phyloP scores from a whole-genome alignment of 306 rosid genomes.

The Sechiopsis laciniata region DNA sequence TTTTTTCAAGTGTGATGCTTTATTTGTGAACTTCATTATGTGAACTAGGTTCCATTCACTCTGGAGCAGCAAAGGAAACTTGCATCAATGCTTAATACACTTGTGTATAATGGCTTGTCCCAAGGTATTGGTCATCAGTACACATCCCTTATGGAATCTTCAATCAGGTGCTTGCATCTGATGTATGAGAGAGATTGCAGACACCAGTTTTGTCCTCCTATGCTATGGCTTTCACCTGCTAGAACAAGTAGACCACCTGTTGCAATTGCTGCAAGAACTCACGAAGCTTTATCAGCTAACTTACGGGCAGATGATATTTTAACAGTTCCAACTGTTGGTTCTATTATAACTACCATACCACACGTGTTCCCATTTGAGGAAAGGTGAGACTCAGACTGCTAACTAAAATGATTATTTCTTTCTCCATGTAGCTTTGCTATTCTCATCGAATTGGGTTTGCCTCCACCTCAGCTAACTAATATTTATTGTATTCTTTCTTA shows the following conservation, averaged over 20 bases:
- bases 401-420: slow-evolving; percentile 19
- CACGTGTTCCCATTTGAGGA: slow-evolving; percentile 94
- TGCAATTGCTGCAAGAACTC: slow-evolving; percentile 90
- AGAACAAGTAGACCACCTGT: slow-evolving; percentile 74
- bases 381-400: slow-evolving; percentile 48
- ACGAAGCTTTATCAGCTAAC: slow-evolving; percentile 61
- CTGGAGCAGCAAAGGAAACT: slow-evolving; percentile 83
- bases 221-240: slow-evolving; percentile 93
- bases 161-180: slow-evolving; percentile 89
- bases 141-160: slow-evolving; percentile 71
- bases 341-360: slow-evolving; percentile 71
- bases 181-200: slow-evolving; percentile 98
- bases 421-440: slow-evolving; percentile 1
- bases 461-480: slow-evolving; percentile 5
- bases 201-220: slow-evolving; percentile 83
- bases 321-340: slow-evolving; percentile 40
- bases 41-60: slow-evolving; percentile 73
- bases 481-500: not conserved
- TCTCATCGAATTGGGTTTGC: slow-evolving; percentile 12
- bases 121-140: slow-evolving; percentile 46
- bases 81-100: slow-evolving; percentile 75
- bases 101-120: slow-evolving; percentile 79
- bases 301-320: slow-evolving; percentile 52
- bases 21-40: slow-evolving; percentile 31
- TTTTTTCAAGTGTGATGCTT: slow-evolving; percentile 19